phyloP scores from a whole-genome alignment of 441 rosid genomes.

The Euphorbia celastroides region DNA sequence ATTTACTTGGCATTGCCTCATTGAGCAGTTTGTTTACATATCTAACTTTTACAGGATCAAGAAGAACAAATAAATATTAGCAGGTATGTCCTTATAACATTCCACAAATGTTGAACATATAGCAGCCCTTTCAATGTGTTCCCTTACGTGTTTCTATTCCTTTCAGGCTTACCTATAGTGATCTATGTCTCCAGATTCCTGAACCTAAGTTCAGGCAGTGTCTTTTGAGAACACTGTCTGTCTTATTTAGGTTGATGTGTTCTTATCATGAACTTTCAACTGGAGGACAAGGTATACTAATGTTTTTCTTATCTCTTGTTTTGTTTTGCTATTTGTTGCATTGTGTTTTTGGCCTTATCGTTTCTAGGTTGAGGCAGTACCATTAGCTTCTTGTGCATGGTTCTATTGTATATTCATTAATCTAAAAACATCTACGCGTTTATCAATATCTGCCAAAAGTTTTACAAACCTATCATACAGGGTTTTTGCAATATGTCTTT shows the following conservation, averaged over 20 bases:
- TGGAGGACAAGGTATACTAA: slow-evolving; percentile 51
- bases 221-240: slow-evolving; percentile 80
- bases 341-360: slow-evolving; percentile 4
- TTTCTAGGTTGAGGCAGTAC: not conserved
- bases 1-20: slow-evolving; percentile 10
- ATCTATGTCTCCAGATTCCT: slow-evolving; percentile 88
- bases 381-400: not conserved
- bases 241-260: slow-evolving; percentile 77
- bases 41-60: slow-evolving; percentile 60
- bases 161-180: slow-evolving; percentile 97
- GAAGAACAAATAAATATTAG: slow-evolving; percentile 49
- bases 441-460: not conserved
- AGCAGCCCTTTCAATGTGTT: slow-evolving; percentile 14
- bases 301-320: slow-evolving; percentile 14
- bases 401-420: not conserved
- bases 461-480: not conserved
- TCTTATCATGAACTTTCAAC: slow-evolving; percentile 73
- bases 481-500: not conserved
- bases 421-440: slow-evolving; percentile 2
- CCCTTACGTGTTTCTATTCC: slow-evolving; percentile 27
- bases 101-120: slow-evolving; percentile 2
- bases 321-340: slow-evolving; percentile 10
- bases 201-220: slow-evolving; percentile 94
- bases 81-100: slow-evolving; percentile 60
- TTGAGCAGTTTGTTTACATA: slow-evolving; percentile 20